These are phyloP conservation scores for Abrus pulchellus DNA, from an alignment of 306 rosid genomes.

Conservation along the genomic window DNA sequence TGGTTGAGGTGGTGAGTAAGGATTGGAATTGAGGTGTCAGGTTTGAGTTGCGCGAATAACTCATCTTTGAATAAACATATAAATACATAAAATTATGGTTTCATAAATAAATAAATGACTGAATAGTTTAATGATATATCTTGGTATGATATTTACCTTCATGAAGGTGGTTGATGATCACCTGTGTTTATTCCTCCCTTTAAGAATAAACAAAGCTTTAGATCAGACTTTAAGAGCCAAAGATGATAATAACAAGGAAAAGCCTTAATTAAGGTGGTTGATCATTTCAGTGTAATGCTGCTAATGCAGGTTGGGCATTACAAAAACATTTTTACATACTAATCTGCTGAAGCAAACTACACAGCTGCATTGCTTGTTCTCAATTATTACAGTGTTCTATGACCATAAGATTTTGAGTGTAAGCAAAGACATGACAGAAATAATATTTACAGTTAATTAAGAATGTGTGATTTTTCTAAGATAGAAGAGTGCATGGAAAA, in stretches of 20 bases:
- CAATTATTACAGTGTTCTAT: too few relatives aligned
- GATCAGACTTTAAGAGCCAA: constrained; percentile 3
- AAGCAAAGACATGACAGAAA: constrained; percentile 15
- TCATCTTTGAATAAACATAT: constrained; percentile 17
- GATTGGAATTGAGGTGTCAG: constrained; percentile 34
- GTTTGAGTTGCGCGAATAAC: constrained; percentile 28
- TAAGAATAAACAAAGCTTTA: too few relatives aligned
- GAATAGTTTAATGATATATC: not conserved
- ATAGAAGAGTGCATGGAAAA: not conserved
- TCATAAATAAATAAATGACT: not conserved
- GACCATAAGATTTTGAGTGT: not conserved
- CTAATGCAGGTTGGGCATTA: not conserved
- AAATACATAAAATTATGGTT: not conserved
- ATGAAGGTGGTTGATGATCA: not conserved
- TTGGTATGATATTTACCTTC: not conserved
- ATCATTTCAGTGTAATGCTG: not conserved
- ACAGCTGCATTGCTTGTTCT: constrained; percentile 3
- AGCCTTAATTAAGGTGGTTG: not conserved
- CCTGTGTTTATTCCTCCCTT: not conserved
- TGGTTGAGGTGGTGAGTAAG: constrained; percentile 21
- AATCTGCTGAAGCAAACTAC: not conserved
- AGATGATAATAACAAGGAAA: not conserved
- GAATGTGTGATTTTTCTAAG: not conserved
- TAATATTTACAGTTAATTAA: not conserved
- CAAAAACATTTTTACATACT: not conserved